These are phyloP conservation scores for Wallacemonas sp. DNA, from an alignment of 208 protist genomes.

Conservation along the genomic window DNA sequence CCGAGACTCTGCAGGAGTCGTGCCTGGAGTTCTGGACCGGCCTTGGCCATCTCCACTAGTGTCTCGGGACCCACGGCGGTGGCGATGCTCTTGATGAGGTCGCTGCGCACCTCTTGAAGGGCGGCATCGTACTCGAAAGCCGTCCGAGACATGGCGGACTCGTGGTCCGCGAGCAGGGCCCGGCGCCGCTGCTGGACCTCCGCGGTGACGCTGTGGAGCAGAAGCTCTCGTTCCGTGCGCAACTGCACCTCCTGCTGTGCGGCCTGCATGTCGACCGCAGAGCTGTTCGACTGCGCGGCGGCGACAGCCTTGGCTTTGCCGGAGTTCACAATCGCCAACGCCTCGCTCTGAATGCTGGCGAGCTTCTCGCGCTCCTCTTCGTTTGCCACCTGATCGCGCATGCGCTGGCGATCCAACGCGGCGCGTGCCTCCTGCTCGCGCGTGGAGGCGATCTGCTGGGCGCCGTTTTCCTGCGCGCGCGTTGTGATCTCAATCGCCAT, in stretches of 20 bases:
- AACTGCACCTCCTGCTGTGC: conserved; percentile 71
- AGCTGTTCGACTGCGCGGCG: conserved; percentile 80
- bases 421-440: conserved; percentile 91
- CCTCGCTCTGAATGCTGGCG: conserved; percentile 83
- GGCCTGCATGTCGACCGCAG: conserved; percentile 87
- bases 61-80: conserved; percentile 70
- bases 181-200: conserved; percentile 52
- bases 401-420: conserved; percentile 90
- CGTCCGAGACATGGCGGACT: conserved; percentile 27
- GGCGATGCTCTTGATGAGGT: conserved; percentile 48
- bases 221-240: conserved; percentile 65
- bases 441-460: conserved; percentile 88
- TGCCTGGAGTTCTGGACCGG: conserved; percentile 80
- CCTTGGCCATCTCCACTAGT: conserved; percentile 75
- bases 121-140: conserved; percentile 28
- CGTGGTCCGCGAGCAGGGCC: conserved; percentile 37
- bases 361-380: conserved; percentile 88
- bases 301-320: conserved; percentile 92
- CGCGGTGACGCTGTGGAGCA: conserved; percentile 39
- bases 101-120: conserved; percentile 39
- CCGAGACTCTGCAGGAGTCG: conserved; percentile 74
- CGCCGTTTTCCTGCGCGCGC: conserved; percentile 92
- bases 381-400: conserved; percentile 90
- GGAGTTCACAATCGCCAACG: conserved; percentile 78
- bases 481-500: conserved; percentile 97